Conservation (phyloP, 2,329 filamentous ascomycete genomes). For the Fusarium tjaetaba region DNA sequence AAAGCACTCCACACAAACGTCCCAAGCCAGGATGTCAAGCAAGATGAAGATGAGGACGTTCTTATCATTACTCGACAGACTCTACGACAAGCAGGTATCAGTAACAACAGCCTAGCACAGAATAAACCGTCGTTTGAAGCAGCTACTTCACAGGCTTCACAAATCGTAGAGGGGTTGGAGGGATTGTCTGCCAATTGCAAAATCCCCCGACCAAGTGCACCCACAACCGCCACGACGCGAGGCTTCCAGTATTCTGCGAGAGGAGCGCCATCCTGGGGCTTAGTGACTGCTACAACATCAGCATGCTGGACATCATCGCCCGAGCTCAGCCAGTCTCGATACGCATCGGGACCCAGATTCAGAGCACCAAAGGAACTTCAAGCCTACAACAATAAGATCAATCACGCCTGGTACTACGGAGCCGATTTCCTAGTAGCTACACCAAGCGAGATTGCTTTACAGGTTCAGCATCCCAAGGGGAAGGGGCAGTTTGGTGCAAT, state of each 20-base stretch:
- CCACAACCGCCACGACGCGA: not conserved
- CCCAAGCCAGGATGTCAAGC: slow-evolving; percentile 33
- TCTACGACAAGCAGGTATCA: slow-evolving; percentile 37
- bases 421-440: slow-evolving; percentile 49
- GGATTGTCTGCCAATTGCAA: not conserved
- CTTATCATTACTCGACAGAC: slow-evolving; percentile 37
- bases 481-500: slow-evolving; percentile 50
- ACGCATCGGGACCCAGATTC: slow-evolving; percentile 30
- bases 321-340: slow-evolving; percentile 2
- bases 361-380: slow-evolving; percentile 38
- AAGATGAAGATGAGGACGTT: slow-evolving; percentile 42
- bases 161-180: not conserved
- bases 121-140: slow-evolving; percentile 13
- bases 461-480: slow-evolving; percentile 46
- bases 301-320: slow-evolving; percentile 12
- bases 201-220: not conserved
- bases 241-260: not conserved
- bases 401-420: slow-evolving; percentile 54
- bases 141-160: not conserved
- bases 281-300: not conserved
- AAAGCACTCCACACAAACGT: slow-evolving; percentile 47
- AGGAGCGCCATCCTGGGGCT: slow-evolving; percentile 6
- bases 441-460: slow-evolving; percentile 39
- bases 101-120: slow-evolving; percentile 22
- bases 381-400: slow-evolving; percentile 44